These are phyloP conservation scores for Rhizopogon vesiculosus DNA, from an alignment of 768 basidiomycete species.

Conservation along the genomic window DNA sequence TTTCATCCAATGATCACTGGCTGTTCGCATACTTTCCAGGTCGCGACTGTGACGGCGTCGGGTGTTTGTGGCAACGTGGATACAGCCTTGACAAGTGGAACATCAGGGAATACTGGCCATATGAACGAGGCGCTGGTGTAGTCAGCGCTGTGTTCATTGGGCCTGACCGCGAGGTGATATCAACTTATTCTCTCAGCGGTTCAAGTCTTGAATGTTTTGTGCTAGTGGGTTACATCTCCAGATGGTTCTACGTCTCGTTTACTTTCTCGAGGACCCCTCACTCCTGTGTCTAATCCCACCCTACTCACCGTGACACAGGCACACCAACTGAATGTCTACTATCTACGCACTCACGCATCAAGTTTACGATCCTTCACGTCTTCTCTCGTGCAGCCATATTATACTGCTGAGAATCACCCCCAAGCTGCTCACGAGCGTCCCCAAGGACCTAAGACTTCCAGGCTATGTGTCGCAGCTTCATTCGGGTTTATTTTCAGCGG, in stretches of 20 bases:
- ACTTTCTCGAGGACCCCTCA: constrained; percentile 52
- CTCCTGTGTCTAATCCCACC: constrained; percentile 48
- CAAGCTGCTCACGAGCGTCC: constrained; percentile 24
- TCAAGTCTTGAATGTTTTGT: constrained; percentile 1
- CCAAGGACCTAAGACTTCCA: constrained; percentile 33
- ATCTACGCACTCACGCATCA: constrained; percentile 41
- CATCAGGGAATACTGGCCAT: constrained; percentile 52
- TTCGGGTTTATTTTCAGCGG: constrained; percentile 61
- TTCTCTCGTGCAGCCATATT: constrained; percentile 39
- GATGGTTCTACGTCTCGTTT: constrained; percentile 48
- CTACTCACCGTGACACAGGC: constrained; percentile 64
- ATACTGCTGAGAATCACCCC: constrained; percentile 30
- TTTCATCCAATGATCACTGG: constrained; percentile 55
- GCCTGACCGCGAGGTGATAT: constrained; percentile 51
- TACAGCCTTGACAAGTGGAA: constrained; percentile 58
- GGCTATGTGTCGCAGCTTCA: constrained; percentile 51
- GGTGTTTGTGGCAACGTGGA: constrained; percentile 63
- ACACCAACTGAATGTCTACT: constrained; percentile 51
- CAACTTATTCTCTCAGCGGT: not conserved
- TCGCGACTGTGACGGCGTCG: constrained; percentile 48
- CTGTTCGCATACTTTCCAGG: constrained; percentile 76
- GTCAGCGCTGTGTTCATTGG: constrained; percentile 63
- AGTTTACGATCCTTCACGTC: constrained; percentile 44
- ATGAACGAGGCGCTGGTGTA: constrained; percentile 48
- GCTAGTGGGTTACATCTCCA: constrained; percentile 49